A percentile compares a stretch with the other conserved stretches of the same genome.
Evolutionary conservation across 129 eudicot species (phyloP).

Genomic region (Lactuca sativa): DNA sequence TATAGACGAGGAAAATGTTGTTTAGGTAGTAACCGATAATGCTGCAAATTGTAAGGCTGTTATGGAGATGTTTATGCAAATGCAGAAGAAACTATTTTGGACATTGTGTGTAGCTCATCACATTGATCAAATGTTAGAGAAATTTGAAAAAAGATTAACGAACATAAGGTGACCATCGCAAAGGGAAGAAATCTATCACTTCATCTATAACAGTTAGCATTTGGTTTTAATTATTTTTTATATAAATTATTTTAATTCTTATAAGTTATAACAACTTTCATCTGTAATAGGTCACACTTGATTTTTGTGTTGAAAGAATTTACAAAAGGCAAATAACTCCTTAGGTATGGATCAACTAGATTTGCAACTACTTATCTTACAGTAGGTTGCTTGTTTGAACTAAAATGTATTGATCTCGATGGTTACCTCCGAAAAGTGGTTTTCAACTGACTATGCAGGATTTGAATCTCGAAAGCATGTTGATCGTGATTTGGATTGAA

Average conservation of each 20-base stretch:
- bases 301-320: conserved; percentile 1
- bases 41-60: conserved; percentile 3
- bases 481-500: no score
- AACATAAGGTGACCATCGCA: neutral
- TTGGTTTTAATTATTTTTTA: no score
- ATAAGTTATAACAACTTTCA: no score
- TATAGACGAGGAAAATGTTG: no score
- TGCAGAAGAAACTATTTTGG: conserved; percentile 19
- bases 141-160: neutral
- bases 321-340: neutral
- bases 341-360: neutral
- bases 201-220: no score
- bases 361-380: conserved; percentile 30
- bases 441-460: neutral
- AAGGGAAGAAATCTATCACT: no score
- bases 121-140: conserved; percentile 23
- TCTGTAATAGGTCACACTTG: neutral
- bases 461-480: neutral
- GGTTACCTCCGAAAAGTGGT: conserved; percentile 18
- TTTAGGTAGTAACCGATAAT: no score
- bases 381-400: neutral
- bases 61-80: neutral
- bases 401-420: conserved; percentile 6
- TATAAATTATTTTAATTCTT: no score
- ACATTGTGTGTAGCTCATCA: conserved; percentile 32